phyloP scores from a whole-genome alignment of 2,329 filamentous ascomycete genomes.

The Elsinoe australis region DNA sequence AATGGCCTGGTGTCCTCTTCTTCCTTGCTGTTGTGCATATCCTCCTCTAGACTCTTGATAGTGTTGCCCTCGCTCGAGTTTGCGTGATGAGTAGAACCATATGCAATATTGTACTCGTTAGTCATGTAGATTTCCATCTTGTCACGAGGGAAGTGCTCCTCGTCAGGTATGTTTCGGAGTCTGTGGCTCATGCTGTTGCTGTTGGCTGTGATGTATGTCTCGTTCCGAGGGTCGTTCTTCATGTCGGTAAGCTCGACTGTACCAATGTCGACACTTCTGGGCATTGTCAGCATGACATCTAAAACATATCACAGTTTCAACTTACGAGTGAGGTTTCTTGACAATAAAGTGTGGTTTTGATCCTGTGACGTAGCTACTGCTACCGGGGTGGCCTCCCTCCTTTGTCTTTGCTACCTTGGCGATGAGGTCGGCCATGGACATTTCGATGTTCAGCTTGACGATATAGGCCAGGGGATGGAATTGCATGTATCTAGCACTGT shows the following conservation, averaged over 20 bases:
- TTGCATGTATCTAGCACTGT: slow-evolving; percentile 37
- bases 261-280: slow-evolving; percentile 2
- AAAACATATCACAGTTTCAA: neutral
- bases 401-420: slow-evolving; percentile 30
- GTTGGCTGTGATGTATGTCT: neutral
- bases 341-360: neutral
- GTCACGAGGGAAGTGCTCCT: slow-evolving; percentile 9
- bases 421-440: slow-evolving; percentile 47
- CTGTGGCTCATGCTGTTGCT: slow-evolving; percentile 2
- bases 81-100: slow-evolving; percentile 1
- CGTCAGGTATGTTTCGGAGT: slow-evolving; percentile 13
- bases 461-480: slow-evolving; percentile 45
- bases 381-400: slow-evolving; percentile 3
- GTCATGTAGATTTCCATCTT: slow-evolving; percentile 14
- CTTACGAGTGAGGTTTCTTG: slow-evolving; percentile 4
- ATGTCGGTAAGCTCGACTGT: slow-evolving; percentile 1
- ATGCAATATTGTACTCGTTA: slow-evolving; percentile 13
- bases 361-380: slow-evolving; percentile 8
- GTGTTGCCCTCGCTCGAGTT: slow-evolving; percentile 7
- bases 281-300: neutral
- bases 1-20: slow-evolving; percentile 14
- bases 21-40: neutral
- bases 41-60: slow-evolving; percentile 5
- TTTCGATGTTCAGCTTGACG: slow-evolving; percentile 46
- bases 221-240: neutral